These are phyloP conservation scores for Diaporthe eres DNA, from an alignment of 2,329 filamentous ascomycete species.

Conservation along the genomic window DNA sequence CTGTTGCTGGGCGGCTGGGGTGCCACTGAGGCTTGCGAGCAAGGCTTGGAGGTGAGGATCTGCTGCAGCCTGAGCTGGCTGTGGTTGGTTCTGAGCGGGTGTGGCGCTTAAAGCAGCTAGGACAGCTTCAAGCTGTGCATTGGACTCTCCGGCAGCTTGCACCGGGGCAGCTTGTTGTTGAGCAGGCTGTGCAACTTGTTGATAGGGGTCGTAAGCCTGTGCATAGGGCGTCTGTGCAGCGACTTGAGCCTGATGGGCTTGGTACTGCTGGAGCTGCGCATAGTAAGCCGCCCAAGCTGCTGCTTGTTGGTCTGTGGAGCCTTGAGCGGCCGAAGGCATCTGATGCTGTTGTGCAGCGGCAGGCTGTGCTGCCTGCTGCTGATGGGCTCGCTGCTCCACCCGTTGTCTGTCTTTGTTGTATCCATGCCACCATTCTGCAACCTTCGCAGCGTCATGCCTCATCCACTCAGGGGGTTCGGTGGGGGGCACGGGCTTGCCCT, in stretches of 20 bases:
- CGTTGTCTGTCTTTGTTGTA: conserved; percentile 54
- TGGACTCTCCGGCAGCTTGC: conserved; percentile 44
- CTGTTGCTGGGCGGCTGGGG: conserved; percentile 43
- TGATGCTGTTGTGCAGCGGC: conserved; percentile 32
- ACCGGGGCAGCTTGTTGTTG: conserved; percentile 40
- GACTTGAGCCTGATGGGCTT: conserved; percentile 41
- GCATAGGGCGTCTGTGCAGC: conserved; percentile 42
- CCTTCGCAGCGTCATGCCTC: conserved; percentile 59
- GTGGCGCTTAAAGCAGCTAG: conserved; percentile 45
- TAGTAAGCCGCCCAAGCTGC: conserved; percentile 58
- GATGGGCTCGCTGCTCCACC: conserved; percentile 42
- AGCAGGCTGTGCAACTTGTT: conserved; percentile 46
- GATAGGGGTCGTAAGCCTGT: conserved; percentile 45
- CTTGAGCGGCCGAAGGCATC: conserved; percentile 41
- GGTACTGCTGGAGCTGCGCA: conserved; percentile 51
- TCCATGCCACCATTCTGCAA: conserved; percentile 68
- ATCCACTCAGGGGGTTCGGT: conserved; percentile 68
- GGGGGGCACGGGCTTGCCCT: conserved; percentile 63
- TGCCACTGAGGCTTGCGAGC: conserved; percentile 55
- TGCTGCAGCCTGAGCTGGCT: conserved; percentile 36
- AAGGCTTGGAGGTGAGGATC: conserved; percentile 60
- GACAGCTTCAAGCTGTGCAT: conserved; percentile 46
- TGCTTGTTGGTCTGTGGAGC: conserved; percentile 47
- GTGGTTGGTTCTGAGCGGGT: conserved; percentile 46
- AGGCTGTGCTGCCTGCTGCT: conserved; percentile 35